Evolutionary conservation across 805 yeast species (phyloP), one percentile per base, ranked within the genome.

Genomic region (Danielozyma ontarioensis): DNA sequence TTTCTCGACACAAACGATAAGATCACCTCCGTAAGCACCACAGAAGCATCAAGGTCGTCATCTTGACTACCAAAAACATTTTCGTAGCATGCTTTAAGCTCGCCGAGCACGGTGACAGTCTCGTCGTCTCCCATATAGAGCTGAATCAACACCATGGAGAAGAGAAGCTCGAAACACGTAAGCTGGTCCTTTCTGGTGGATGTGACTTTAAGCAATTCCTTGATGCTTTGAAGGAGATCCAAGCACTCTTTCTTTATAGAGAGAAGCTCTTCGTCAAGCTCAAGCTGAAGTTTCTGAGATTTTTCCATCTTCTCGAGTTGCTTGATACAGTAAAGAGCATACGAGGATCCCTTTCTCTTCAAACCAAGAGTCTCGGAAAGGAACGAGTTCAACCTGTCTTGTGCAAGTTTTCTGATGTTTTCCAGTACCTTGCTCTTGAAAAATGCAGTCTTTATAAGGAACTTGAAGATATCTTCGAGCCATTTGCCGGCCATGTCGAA

Each of bases 71-170:
- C 13, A 16, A 73, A 55, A 29, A 68, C 53, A 34, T 64, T 67
- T 19, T 67, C 67, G 48, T 76, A 83, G 40, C 85, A 80, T 17
- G 69, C 56, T 35, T 74, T 74, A 31, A 90, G 58, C 51, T 90
- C 97, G 17, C 77, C 79, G 24, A 90, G 64, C 13, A 86, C 78
- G 22, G 76, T 67, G 5, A 83, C 74, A 1, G 95, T 80, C 39
- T 90, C 97, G 4, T 78, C 65, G 43, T 75, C 87, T 16, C 89
- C 94, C 34, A 78, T 64, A 50, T 80, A 88, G 22, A 89, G 66
- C 53, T 87, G 95, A 11, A 90, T 51, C 15, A 88, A 57, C 3
- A 81, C 80, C 72, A 84, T 76, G 0, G 96, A 81, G 36, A 84
- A 74, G 28, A 90, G 62, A 24, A 85, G 61, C 55, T 87, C 94